These are phyloP conservation scores for Isabelozyma rhagii DNA, from an alignment of 805 yeast species.

Conservation along the genomic window DNA sequence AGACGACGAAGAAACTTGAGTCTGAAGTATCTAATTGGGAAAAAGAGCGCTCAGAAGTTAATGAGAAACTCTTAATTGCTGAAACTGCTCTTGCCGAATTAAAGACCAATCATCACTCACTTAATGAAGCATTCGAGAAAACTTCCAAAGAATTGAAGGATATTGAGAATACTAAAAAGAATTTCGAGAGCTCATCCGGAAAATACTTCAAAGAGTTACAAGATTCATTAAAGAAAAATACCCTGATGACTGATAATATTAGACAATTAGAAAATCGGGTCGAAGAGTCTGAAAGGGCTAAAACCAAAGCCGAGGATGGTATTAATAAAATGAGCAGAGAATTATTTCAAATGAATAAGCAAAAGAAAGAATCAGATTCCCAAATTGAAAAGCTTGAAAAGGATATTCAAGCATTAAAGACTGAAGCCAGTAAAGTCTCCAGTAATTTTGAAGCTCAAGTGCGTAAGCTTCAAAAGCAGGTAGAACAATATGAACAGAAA, in stretches of 20 bases:
- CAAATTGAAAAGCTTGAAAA: slow-evolving; percentile 42
- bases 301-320: slow-evolving; percentile 75
- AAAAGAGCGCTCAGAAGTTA: slow-evolving; percentile 12
- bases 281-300: slow-evolving; percentile 35
- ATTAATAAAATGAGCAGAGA: slow-evolving; percentile 89
- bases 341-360: slow-evolving; percentile 60
- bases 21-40: slow-evolving; percentile 11
- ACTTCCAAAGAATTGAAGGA: slow-evolving; percentile 17
- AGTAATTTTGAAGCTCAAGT: slow-evolving; percentile 17
- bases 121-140: slow-evolving; percentile 15
- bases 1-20: slow-evolving; percentile 16
- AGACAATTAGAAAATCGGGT: slow-evolving; percentile 30
- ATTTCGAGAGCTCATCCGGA: slow-evolving; percentile 25
- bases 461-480: slow-evolving; percentile 16
- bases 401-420: slow-evolving; percentile 26
- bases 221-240: slow-evolving; percentile 23
- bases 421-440: slow-evolving; percentile 32
- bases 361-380: slow-evolving; percentile 50
- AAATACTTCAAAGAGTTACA: slow-evolving; percentile 29
- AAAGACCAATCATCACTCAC: slow-evolving; percentile 14
- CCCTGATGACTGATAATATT: slow-evolving; percentile 18
- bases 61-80: slow-evolving; percentile 7
- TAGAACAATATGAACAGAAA: slow-evolving; percentile 19
- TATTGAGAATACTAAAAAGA: slow-evolving; percentile 28
- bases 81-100: slow-evolving; percentile 15